These are phyloP conservation scores for Globisporangium spiculum DNA, from an alignment of 352 stramenopile genomes.

Conservation along the genomic window DNA sequence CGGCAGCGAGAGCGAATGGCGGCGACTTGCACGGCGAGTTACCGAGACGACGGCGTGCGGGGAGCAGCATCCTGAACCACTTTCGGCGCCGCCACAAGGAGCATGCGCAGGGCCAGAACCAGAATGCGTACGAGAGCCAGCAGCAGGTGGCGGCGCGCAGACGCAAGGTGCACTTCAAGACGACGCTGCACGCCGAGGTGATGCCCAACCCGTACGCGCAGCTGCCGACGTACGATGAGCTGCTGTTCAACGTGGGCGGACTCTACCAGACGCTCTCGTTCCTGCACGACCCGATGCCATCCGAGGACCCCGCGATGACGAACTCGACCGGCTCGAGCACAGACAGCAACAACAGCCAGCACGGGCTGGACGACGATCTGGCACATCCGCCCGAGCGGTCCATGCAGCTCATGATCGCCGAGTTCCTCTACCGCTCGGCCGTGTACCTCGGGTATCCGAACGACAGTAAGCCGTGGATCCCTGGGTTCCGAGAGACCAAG, in stretches of 20 bases:
- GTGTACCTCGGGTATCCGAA: slow-evolving; percentile 57
- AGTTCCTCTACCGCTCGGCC: slow-evolving; percentile 74
- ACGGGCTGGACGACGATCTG: slow-evolving; percentile 24
- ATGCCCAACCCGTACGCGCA: slow-evolving; percentile 23
- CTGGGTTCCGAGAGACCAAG: slow-evolving; percentile 63
- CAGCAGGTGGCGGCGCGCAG: slow-evolving; percentile 12
- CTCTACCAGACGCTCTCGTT: slow-evolving; percentile 57
- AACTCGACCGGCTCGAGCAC: slow-evolving; percentile 18
- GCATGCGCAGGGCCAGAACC: not conserved
- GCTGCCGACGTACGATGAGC: slow-evolving; percentile 53
- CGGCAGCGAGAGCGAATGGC: not conserved
- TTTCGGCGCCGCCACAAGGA: slow-evolving; percentile 17
- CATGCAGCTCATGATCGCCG: slow-evolving; percentile 75
- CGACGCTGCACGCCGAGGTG: slow-evolving; percentile 36
- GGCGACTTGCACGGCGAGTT: not conserved
- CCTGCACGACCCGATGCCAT: slow-evolving; percentile 33
- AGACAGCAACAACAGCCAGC: slow-evolving; percentile 22
- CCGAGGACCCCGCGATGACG: slow-evolving; percentile 20
- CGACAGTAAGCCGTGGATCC: slow-evolving; percentile 55
- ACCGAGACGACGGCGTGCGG: slow-evolving; percentile 4
- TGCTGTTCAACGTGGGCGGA: slow-evolving; percentile 54
- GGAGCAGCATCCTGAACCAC: slow-evolving; percentile 9
- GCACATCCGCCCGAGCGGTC: slow-evolving; percentile 46
- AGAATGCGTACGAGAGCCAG: not conserved
- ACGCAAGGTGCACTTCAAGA: slow-evolving; percentile 48